Evolutionary conservation across 1,284 basidiomycete species (phyloP).

Genomic region (Spongiforma sp.): DNA sequence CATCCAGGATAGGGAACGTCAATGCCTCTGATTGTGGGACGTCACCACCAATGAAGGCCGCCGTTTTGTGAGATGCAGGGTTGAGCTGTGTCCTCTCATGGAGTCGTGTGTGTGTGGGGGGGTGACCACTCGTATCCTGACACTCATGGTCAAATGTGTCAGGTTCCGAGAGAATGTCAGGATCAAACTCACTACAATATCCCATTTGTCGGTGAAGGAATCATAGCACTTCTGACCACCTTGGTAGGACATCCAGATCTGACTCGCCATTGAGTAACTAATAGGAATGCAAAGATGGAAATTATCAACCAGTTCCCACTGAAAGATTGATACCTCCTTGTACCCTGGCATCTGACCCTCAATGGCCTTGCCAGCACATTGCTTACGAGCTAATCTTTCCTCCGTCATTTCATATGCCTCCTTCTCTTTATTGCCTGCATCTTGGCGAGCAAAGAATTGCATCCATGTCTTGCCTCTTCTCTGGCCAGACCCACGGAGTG

Average conservation of each 20-base stretch:
- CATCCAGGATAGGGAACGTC: background rate
- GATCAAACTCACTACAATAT: conserved; percentile 7
- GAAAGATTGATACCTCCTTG: background rate
- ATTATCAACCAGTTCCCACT: background rate
- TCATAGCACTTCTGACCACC: conserved; percentile 7
- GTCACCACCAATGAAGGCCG: background rate
- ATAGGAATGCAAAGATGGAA: background rate
- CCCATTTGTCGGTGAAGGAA: background rate
- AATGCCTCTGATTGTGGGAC: background rate
- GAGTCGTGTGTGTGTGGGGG: no score
- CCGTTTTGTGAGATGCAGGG: background rate
- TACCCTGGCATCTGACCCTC: background rate
- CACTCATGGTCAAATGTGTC: background rate
- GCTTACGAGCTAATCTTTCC: background rate
- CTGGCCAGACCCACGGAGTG: background rate
- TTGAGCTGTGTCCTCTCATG: background rate
- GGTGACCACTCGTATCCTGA: background rate
- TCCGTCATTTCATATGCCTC: background rate
- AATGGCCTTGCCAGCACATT: background rate
- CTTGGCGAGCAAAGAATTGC: background rate
- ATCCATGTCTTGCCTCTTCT: background rate
- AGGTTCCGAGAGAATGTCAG: background rate
- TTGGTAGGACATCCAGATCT: conserved; percentile 4
- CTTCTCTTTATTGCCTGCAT: background rate
- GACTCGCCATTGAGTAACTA: background rate